These are phyloP conservation scores for Fusarium heterosporum DNA, from an alignment of 2,329 filamentous ascomycete species.

Conservation along the genomic window DNA sequence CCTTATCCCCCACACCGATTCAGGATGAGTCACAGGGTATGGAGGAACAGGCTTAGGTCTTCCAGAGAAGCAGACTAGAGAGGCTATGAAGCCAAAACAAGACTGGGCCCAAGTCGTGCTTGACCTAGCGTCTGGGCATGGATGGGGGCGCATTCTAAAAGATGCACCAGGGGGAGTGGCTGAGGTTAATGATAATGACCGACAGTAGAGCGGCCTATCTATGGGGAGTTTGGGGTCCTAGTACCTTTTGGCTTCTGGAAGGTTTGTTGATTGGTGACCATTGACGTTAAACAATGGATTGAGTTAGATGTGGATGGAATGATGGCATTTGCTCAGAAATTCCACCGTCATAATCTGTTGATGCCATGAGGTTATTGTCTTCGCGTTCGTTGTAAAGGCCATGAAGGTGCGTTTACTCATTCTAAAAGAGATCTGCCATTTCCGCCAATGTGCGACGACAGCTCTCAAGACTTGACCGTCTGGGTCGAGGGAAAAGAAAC, in stretches of 20 bases:
- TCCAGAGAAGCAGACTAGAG: constrained; percentile 35
- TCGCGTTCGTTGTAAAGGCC: constrained; percentile 15
- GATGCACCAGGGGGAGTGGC: constrained; percentile 18
- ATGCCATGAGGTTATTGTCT: constrained; percentile 22
- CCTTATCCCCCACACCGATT: constrained; percentile 35
- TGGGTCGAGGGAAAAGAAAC: too few species aligned
- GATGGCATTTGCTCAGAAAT: constrained; percentile 40
- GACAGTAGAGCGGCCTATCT: constrained; percentile 39
- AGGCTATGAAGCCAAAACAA: constrained; percentile 45
- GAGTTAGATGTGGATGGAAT: constrained; percentile 34
- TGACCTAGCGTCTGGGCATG: constrained; percentile 34
- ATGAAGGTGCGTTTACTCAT: constrained; percentile 14
- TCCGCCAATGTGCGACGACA: constrained; percentile 14
- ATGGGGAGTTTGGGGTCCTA: constrained; percentile 33
- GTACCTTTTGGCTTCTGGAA: constrained; percentile 37
- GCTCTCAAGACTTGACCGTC: too few species aligned
- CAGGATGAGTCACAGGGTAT: constrained; percentile 47
- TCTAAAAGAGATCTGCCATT: constrained; percentile 21
- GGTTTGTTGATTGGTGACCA: constrained; percentile 33
- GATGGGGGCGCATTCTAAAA: constrained; percentile 30
- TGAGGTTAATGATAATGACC: constrained; percentile 1
- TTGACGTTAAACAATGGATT: constrained; percentile 23
- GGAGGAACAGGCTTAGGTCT: constrained; percentile 39
- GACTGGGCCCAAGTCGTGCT: constrained; percentile 36
- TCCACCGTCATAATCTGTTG: constrained; percentile 38